Base-by-base conservation (phyloP, 2,329 filamentous ascomycete genomes). In the Venturiaceae sp. region DNA sequence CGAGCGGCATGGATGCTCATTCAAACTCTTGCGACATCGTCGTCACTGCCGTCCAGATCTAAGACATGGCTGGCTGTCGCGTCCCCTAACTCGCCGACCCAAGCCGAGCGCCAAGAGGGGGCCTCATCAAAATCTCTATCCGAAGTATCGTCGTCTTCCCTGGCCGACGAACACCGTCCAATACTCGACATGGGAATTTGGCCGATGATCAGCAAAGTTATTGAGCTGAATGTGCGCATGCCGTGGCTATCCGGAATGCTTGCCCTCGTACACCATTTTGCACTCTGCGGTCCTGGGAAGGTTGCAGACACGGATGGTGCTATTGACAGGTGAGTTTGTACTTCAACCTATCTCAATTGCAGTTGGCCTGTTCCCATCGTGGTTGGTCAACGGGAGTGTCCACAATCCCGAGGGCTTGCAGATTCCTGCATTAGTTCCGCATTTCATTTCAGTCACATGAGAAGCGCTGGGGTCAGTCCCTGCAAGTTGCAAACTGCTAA, bases 231-330 rank as follows among this genome's bases (percentile, higher is more conserved):
- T 64, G 72, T 77, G 63, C 88, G 90, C 72, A 95, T 96, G 90
- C 92, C 92, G 63, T 97, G 92, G 92, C 80, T 96, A 59, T 80
- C 80, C 68, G 90, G 90, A 68, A 76, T 83, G 64, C 71, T 94
- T 61, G 87, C 88, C 59, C 81, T 96, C 72, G 71, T 87, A 64
- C 90, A 94, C 74, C 86, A 88, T 78, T 79, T 84, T 64, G 80
- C 85, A 66, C 74, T 92, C 67, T 77, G 79, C 66, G 90, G 91
- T 26, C 89, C 89, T 63, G 88, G 90, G 66, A 82, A 75, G 73
- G 73, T 95, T 63, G 90, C 88, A 69, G 80, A 82, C 66, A 83
- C 87, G 30, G 82, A 95, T 71, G 86, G 90, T 63, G 80, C 85
- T 71, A 77, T 96, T 73, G 92, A 97, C 78, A 95, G 90, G 92